phyloP scores from a whole-genome alignment of 768 basidiomycete genomes.

The Kwoniella dejecticola region DNA sequence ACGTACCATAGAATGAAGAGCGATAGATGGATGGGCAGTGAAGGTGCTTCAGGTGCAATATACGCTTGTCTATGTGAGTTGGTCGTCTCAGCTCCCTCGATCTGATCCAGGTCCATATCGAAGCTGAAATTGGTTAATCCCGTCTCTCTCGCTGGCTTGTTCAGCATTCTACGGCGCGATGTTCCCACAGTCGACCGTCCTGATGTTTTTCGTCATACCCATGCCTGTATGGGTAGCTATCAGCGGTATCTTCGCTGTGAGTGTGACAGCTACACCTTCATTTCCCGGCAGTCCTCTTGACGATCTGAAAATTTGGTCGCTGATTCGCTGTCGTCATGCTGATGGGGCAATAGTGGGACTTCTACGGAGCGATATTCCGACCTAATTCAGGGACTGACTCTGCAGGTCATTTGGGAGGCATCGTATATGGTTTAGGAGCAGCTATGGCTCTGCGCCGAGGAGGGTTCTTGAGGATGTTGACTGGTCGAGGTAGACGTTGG shows the following conservation, averaged over 20 bases:
- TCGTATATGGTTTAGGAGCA: slow-evolving; percentile 46
- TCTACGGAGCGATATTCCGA: slow-evolving; percentile 35
- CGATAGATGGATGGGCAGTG: slow-evolving; percentile 39
- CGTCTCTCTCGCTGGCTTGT: too few relatives aligned
- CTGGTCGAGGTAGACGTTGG: slow-evolving; percentile 20
- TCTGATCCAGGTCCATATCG: too few relatives aligned
- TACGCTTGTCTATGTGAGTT: slow-evolving; percentile 45
- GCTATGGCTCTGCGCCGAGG: slow-evolving; percentile 35
- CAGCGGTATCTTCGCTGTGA: slow-evolving; percentile 52
- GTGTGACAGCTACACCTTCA: slow-evolving; percentile 11
- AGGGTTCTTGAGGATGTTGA: slow-evolving; percentile 28
- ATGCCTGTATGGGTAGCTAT: slow-evolving; percentile 52
- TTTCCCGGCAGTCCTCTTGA: too few relatives aligned
- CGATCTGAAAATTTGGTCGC: too few relatives aligned
- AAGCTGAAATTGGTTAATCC: too few relatives aligned
- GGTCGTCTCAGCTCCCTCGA: background rate
- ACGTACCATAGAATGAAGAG: slow-evolving; percentile 40
- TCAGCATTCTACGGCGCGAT: slow-evolving; percentile 52
- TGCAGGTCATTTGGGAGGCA: slow-evolving; percentile 52
- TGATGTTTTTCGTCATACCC: slow-evolving; percentile 54
- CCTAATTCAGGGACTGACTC: slow-evolving; percentile 46
- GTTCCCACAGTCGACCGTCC: slow-evolving; percentile 47
- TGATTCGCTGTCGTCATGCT: too few relatives aligned
- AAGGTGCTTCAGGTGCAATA: slow-evolving; percentile 54
- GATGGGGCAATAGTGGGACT: slow-evolving; percentile 54